These are phyloP conservation scores for Tolypocladium guangdongense DNA, from an alignment of 2,329 filamentous ascomycete genomes.

Conservation along the genomic window DNA sequence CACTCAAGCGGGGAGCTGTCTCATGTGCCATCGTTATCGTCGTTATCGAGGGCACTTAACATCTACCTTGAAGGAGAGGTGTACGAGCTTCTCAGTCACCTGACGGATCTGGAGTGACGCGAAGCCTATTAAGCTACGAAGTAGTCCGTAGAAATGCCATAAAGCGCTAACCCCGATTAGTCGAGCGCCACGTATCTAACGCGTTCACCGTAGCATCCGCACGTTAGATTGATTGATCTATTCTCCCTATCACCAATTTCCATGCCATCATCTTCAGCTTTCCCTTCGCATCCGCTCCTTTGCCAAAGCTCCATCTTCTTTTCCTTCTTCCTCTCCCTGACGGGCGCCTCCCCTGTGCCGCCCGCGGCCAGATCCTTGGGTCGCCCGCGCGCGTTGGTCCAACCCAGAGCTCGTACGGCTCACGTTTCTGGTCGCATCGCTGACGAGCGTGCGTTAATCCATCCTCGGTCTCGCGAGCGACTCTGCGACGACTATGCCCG, in stretches of 20 bases:
- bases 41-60: background rate
- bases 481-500: slow-evolving; percentile 21
- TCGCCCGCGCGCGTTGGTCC: background rate
- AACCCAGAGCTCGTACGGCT: background rate
- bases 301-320: background rate
- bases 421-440: background rate
- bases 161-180: background rate
- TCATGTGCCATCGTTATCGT: no score
- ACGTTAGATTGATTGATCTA: no score
- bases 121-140: no score
- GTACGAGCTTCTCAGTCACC: background rate
- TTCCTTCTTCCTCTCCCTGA: background rate
- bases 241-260: slow-evolving; percentile 6
- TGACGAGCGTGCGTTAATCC: background rate
- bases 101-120: background rate
- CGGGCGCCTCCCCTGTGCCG: background rate
- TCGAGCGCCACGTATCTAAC: background rate
- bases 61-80: no score
- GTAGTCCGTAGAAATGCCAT: no score
- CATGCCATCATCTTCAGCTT: background rate
- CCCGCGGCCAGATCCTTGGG: background rate
- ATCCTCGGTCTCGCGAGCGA: background rate
- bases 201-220: background rate
- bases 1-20: no score
- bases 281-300: slow-evolving; percentile 17